Percentiles rank a stretch among this genome's conserved stretches.
phyloP scores from a whole-genome alignment of 2,329 filamentous ascomycete genomes.

The Clarireedia hainanense region DNA sequence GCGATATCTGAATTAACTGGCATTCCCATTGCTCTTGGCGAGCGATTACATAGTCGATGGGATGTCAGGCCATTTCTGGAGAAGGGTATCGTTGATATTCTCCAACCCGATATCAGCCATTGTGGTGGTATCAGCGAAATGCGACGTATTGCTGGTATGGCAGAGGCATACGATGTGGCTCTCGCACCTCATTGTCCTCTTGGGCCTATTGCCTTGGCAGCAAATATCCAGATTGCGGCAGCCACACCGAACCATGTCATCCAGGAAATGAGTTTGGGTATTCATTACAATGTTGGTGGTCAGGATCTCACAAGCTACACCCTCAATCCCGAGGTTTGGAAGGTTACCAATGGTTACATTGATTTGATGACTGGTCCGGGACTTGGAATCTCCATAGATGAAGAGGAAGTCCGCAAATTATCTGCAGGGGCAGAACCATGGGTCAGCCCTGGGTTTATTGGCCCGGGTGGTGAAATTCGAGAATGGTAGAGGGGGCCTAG shows the following conservation, averaged over 20 bases:
- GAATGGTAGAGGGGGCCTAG: constrained; percentile 48
- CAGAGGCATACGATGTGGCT: constrained; percentile 65
- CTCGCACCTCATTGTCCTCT: constrained; percentile 68
- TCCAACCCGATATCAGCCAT: constrained; percentile 68
- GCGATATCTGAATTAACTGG: constrained; percentile 48
- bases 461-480: constrained; percentile 56
- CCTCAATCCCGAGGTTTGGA: constrained; percentile 56
- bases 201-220: constrained; percentile 65
- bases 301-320: constrained; percentile 61
- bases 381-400: constrained; percentile 63
- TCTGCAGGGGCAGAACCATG: constrained; percentile 54
- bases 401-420: constrained; percentile 55
- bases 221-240: constrained; percentile 59
- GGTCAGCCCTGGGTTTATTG: constrained; percentile 59
- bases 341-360: constrained; percentile 59
- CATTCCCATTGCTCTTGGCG: constrained; percentile 63
- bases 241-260: constrained; percentile 60
- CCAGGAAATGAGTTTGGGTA: constrained; percentile 71
- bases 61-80: constrained; percentile 67
- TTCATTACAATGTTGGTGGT: constrained; percentile 67
- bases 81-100: constrained; percentile 57
- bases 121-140: constrained; percentile 67
- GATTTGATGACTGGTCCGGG: constrained; percentile 51
- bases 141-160: constrained; percentile 60
- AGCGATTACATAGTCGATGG: constrained; percentile 65